phyloP scores from a whole-genome alignment of 129 eudicot genomes.

The Dittrichia graveolens region DNA sequence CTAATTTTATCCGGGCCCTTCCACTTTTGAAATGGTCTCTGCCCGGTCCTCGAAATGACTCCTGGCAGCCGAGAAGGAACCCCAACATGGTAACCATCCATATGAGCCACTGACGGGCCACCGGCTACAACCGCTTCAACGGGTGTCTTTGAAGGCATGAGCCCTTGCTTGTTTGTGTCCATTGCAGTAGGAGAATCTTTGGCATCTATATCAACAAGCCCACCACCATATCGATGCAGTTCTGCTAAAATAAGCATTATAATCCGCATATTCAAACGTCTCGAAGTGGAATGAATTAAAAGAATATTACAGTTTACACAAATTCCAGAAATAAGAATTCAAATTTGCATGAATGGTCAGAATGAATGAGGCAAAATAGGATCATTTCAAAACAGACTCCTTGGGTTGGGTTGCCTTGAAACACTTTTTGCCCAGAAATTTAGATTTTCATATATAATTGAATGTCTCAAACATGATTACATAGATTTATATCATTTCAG shows the following conservation, averaged over 20 bases:
- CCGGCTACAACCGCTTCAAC: constrained; percentile 48
- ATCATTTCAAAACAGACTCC: background rate
- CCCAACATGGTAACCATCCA: constrained; percentile 72
- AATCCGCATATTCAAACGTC: constrained; percentile 27
- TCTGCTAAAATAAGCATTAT: constrained; percentile 58
- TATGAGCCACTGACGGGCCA: constrained; percentile 48
- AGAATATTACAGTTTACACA: background rate
- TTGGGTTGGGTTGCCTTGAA: background rate
- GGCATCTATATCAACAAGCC: constrained; percentile 66
- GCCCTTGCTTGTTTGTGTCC: constrained; percentile 66
- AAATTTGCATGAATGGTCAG: background rate
- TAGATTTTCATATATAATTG: too few species aligned
- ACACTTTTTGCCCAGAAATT: too few species aligned
- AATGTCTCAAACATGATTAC: background rate
- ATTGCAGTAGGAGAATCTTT: constrained; percentile 62
- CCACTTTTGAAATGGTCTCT: constrained; percentile 75
- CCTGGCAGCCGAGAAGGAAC: constrained; percentile 63
- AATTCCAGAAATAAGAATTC: background rate
- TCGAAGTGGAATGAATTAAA: background rate
- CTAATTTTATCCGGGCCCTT: constrained; percentile 99
- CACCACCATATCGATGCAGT: constrained; percentile 84
- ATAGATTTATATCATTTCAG: too few species aligned
- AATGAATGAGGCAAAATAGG: background rate
- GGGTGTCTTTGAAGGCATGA: constrained; percentile 46
- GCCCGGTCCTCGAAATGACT: constrained; percentile 63